phyloP scores from a whole-genome alignment of 441 rosid genomes.

The Pelargonium citronellum region DNA sequence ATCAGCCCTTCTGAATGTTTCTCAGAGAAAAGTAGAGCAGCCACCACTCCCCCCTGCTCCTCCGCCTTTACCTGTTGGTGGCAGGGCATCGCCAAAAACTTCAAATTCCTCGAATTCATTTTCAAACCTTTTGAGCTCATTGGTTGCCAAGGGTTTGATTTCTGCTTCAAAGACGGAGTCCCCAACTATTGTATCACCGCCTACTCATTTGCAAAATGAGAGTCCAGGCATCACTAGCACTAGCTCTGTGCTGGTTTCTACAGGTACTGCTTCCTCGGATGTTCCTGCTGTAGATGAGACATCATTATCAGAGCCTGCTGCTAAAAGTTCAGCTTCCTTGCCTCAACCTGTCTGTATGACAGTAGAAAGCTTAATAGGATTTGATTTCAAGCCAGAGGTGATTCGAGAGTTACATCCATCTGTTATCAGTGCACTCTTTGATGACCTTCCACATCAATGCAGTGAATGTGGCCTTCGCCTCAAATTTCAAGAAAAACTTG shows the following conservation, averaged over 20 bases:
- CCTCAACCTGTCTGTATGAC: constrained; percentile 28
- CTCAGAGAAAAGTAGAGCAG: constrained; percentile 39
- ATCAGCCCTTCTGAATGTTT: constrained; percentile 23
- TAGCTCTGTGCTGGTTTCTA: constrained; percentile 30
- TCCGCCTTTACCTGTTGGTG: constrained; percentile 31
- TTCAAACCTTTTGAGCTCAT: constrained; percentile 75
- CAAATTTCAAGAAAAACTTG: constrained; percentile 55
- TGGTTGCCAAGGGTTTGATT: constrained; percentile 87
- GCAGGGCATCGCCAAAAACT: constrained; percentile 31
- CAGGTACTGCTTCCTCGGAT: constrained; percentile 29
- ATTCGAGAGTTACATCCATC: constrained; percentile 70
- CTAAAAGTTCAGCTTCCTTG: constrained; percentile 27
- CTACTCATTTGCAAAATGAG: constrained; percentile 31
- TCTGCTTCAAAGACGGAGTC: constrained; percentile 56
- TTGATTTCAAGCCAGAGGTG: constrained; percentile 65
- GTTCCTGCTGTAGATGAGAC: constrained; percentile 27
- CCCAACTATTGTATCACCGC: constrained; percentile 28
- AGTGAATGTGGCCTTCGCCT: constrained; percentile 69
- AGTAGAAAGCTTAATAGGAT: constrained; percentile 53
- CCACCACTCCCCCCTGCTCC: constrained; percentile 39
- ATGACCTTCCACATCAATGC: constrained; percentile 63
- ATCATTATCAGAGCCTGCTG: constrained; percentile 31
- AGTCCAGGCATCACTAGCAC: constrained; percentile 25
- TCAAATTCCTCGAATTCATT: constrained; percentile 50
- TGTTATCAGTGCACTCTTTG: constrained; percentile 58